phyloP scores from a whole-genome alignment of 257 asterid species.

The Euphrasia confusa region DNA sequence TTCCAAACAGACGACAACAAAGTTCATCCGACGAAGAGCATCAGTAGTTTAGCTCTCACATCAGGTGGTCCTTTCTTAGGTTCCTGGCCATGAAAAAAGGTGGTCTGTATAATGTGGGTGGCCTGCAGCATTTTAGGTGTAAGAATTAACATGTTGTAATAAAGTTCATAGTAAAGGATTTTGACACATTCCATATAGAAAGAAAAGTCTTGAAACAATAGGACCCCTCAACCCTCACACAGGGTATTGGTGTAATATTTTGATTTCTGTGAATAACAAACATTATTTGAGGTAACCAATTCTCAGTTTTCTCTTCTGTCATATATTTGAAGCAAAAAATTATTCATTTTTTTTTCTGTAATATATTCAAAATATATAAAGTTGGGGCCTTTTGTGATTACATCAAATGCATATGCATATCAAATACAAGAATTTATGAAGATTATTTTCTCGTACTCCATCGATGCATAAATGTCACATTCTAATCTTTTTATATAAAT shows the following conservation, averaged over 20 bases:
- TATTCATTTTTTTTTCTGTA: too few relatives aligned
- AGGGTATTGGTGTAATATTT: slow-evolving; percentile 13
- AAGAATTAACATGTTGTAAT: slow-evolving; percentile 33
- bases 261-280: slow-evolving; percentile 29
- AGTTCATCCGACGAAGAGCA: slow-evolving; percentile 55
- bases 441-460: background rate
- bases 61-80: background rate
- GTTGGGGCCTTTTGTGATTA: too few relatives aligned
- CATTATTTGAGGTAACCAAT: too few relatives aligned
- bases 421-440: slow-evolving; percentile 4
- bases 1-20: slow-evolving; percentile 28
- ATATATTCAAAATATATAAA: too few relatives aligned
- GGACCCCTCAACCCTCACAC: background rate
- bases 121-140: slow-evolving; percentile 17
- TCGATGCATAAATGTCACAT: background rate
- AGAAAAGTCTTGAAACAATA: slow-evolving; percentile 27
- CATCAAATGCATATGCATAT: background rate
- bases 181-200: slow-evolving; percentile 26
- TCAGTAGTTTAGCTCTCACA: slow-evolving; percentile 27
- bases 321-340: too few relatives aligned
- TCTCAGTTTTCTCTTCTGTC: too few relatives aligned
- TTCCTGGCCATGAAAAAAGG: too few relatives aligned
- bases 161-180: slow-evolving; percentile 38
- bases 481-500: background rate
- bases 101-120: background rate